A percentile compares a stretch with the other conserved stretches of the same genome.
Conservation (phyloP, 768 basidiomycete species). For the Asterophora parasitica region DNA sequence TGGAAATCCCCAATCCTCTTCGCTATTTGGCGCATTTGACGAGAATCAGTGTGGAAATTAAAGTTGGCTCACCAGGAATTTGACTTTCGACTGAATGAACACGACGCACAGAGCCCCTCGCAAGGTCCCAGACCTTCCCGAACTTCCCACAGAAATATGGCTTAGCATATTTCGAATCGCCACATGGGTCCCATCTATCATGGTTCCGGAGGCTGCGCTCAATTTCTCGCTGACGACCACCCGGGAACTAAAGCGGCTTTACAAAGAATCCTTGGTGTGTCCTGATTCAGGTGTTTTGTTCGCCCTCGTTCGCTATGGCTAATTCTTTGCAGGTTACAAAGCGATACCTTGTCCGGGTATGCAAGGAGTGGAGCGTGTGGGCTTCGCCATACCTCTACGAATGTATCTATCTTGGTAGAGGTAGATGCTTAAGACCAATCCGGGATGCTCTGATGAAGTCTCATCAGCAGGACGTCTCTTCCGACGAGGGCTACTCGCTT, state of each 20-base stretch:
- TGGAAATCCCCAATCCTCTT: too few species aligned
- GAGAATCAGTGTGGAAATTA: too few species aligned
- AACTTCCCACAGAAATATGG: conserved; percentile 28
- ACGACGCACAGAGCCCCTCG: conserved; percentile 11
- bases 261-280: conserved; percentile 22
- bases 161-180: conserved; percentile 22
- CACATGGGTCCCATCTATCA: conserved; percentile 18
- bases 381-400: conserved; percentile 23
- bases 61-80: too few species aligned
- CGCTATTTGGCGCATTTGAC: too few species aligned
- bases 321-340: conserved; percentile 19
- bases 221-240: conserved; percentile 10
- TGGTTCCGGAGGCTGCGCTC: conserved; percentile 15
- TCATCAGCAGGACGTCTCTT: not conserved
- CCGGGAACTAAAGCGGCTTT: conserved; percentile 11
- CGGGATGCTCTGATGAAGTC: conserved; percentile 7
- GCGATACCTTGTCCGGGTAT: conserved; percentile 22
- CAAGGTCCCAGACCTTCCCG: conserved; percentile 7
- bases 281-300: too few species aligned
- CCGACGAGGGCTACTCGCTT: not conserved
- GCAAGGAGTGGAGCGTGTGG: conserved; percentile 21
- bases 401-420: conserved; percentile 16
- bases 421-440: conserved; percentile 9
- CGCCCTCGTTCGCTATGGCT: not conserved
- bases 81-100: conserved; percentile 1